Base-by-base conservation (phyloP, 345 rosid genomes). In the Citrus australasica region DNA sequence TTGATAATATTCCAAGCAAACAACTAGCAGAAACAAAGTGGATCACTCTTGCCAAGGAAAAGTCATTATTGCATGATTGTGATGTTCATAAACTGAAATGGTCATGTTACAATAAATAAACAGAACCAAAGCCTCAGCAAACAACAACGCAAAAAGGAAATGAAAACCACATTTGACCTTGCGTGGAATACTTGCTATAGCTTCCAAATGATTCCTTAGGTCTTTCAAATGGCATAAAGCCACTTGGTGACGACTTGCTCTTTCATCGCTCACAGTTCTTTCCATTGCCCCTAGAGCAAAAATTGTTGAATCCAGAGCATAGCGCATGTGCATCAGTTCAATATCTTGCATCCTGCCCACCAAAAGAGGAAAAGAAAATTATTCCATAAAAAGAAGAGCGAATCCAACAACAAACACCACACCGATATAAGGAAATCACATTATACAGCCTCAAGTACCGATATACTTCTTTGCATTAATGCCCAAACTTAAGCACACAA, bases 321-420 rank as follows among this genome's bases (percentile, higher is more conserved):
- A 95, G 73, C 93, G 94, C 97, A 95, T 91, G 84, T 87, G 95
- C 97, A 95, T 93, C 80, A 95, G 89, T 85, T 95, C 99, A 85
- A 92, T 88, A 85, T 95, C 99, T 84, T 91, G 93, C 92, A 91
- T 85, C 92, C 99, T 95, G 76, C 59, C 80, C 67, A 53, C 78
- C n/a, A 53, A 33, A 81, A 76, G 55, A 24, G 70, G 74, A 56
- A 33, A 70, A 69, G 77, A 67, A 58, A n/a, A 78, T 56, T 37
- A 66, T 17, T 51, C 11, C 17, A 25, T 28, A 35, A 76, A 40
- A 16, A 58, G 46, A 71, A 27, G 28, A 6, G 27, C 2, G 19
- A 65, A 33, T 14, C 35, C 40, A 53, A 74, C 24, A 66, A 68
- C 46, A 35, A 75, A 61, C 40, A 62, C 30, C 22, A 48, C 5